Base-by-base conservation (phyloP, 225 moss, liverwort and hornwort genomes). In the Neckera pumila region DNA sequence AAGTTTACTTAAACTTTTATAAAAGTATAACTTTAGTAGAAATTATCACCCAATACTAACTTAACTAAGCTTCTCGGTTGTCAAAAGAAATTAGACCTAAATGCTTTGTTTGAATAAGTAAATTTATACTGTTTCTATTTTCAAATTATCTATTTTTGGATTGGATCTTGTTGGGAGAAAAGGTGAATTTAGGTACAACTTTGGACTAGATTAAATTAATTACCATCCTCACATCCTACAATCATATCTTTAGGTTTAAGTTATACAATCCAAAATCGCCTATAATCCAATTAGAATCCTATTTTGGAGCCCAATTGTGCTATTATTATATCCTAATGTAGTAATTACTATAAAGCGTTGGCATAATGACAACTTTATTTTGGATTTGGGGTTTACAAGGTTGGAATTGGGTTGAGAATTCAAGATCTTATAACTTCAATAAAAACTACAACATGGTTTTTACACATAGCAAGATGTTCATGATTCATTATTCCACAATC, bases 271-370 rank as follows among this genome's bases (percentile, higher is more conserved):
- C 7, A 11, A 19, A 73, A 73, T 43, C 6, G 2, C 73, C 45
- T 5, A 5, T 3, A 45, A 45, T 0, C 17, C 3, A 42, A 45
- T 28, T 45, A 2, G 11, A 0, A 2, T 18, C 11, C 31, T 45
- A 47, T 2, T 47, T 19, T 47, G 1, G 2, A 4, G 10, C 2
- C 19, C 0, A 47, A n/a, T n/a, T 69, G 7, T 19, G 7, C 12
- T 7, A 7, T 38, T 22, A 23, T 38, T 70, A 1, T 70, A 25
- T 40, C 3, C 8, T 42, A 42, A 42, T 67, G 13, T 38, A 43
- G 1, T 70, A 8, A 70, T 38, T 4, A 8, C 3, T 38, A 13
- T 40, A 70, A 70, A 25, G 3, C 14, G 1, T 9, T 43, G 2
- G 6, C 3, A 28, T 17, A 8, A 43, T 27, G 22, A 73, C 3